Percentiles rank a stretch among this genome's conserved stretches.
Evolutionary conservation across 2,329 filamentous ascomycete species (phyloP).

Genomic region (Tolypocladium ophioglossoides): DNA sequence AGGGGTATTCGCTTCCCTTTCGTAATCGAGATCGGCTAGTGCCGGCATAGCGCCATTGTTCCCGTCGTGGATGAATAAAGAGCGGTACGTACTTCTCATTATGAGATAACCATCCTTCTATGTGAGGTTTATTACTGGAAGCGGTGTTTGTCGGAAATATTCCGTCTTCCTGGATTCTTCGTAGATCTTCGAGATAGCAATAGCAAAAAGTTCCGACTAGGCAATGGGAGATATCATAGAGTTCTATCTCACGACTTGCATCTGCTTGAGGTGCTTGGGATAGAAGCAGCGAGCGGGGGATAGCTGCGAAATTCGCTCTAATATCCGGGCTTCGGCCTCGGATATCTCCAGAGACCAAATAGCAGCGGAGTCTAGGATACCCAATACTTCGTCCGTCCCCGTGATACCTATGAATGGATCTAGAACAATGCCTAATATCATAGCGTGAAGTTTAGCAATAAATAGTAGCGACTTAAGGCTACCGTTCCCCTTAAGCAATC

Average conservation of each 20-base stretch:
- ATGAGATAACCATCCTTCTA: background rate
- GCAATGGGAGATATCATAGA: background rate
- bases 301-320: background rate
- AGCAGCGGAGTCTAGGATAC: slow-evolving; percentile 34
- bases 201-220: background rate
- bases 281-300: background rate
- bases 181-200: background rate
- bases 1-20: background rate
- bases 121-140: background rate
- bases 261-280: background rate
- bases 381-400: slow-evolving; percentile 41
- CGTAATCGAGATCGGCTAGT: background rate
- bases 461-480: slow-evolving; percentile 38
- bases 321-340: background rate
- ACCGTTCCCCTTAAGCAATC: slow-evolving; percentile 37
- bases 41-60: background rate
- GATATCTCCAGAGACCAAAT: slow-evolving; percentile 24
- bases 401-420: slow-evolving; percentile 37
- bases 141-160: background rate
- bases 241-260: background rate
- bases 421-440: slow-evolving; percentile 37
- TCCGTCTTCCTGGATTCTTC: background rate
- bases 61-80: background rate
- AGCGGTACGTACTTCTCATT: background rate
- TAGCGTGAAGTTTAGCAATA: slow-evolving; percentile 37